Percentiles rank a stretch among this genome's conserved stretches.
phyloP scores from a whole-genome alignment of 768 basidiomycete species.

The Leccinum ochraceum region DNA sequence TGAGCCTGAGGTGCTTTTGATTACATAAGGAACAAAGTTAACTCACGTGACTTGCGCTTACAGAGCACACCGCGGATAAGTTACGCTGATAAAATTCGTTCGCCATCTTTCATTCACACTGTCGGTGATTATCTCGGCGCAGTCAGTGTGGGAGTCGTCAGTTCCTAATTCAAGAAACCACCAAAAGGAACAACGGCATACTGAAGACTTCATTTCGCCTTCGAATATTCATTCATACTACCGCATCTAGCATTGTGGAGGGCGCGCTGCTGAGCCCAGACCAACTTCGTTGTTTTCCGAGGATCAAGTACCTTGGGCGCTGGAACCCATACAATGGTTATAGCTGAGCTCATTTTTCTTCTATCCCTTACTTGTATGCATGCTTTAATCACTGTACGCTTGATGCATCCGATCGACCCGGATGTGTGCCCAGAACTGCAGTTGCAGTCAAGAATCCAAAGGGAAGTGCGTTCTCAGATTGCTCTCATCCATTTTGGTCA shows the following conservation, averaged over 20 bases:
- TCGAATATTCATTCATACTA: conserved; percentile 6
- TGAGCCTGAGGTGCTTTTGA: background rate
- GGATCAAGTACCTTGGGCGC: conserved; percentile 15
- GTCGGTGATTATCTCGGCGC: background rate
- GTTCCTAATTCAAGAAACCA: background rate
- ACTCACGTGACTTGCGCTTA: conserved; percentile 16
- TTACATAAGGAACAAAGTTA: conserved; percentile 1
- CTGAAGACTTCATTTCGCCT: background rate
- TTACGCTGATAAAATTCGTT: background rate
- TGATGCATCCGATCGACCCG: background rate
- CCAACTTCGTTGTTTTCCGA: conserved; percentile 6
- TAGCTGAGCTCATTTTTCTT: background rate
- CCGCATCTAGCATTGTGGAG: conserved; percentile 2
- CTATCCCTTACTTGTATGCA: background rate
- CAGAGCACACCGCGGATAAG: background rate
- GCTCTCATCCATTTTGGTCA: conserved; percentile 2
- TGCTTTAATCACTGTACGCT: background rate
- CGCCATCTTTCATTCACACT: conserved; percentile 2
- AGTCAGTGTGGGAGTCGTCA: background rate
- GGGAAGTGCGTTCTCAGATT: background rate
- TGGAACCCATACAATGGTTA: background rate
- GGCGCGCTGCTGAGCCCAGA: background rate
- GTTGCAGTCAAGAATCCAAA: background rate
- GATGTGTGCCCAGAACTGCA: background rate
- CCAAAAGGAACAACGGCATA: conserved; percentile 1